Evolutionary conservation across 257 asterid genomes (phyloP), one percentile per base, ranked within the genome.

Genomic region (Cinchona pubescens): DNA sequence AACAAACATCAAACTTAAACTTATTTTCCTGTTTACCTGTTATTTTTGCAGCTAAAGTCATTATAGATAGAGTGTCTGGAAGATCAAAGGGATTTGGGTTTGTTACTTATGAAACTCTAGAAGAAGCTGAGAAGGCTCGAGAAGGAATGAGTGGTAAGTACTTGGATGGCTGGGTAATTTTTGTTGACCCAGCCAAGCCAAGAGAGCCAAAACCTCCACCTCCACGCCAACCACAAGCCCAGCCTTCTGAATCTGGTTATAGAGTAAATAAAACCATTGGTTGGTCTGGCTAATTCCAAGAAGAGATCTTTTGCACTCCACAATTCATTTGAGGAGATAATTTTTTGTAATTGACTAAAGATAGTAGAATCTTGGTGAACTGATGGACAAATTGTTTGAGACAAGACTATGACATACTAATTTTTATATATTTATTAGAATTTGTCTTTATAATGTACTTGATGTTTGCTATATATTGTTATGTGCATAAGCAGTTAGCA

Each of bases 121-220:
- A 95, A 81, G 98, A 91, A 73, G 99, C 99, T 34, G 93, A 92
- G 85, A 92, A 85, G 81, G 99, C 98, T 9, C 87, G 96, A 0
- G 92, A 90, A 73, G 98, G 87, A 81, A 91, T 95, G 98, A 85
- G 91, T 18, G 96, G 97, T 35, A 90, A 91, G 79, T 92, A 67
- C 83, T 90, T 91, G 63, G 99, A 95, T 38, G 97, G 97, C 27
- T 95, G 99, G 99, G 98, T 92, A 49, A 91, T 95, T 69, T 95
- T 95, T 74, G 98, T 91, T 12, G 99, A 92, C 69, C 98, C 99
- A 5, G 99, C 99, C 48, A 93, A 76, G 73, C 97, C 96, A 1
- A 88, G 87, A 80, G 97, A 88, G 79, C 80, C 91, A 32, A 75
- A 79, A 70, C 91, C 82, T 9, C 90, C 85, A 38, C 92, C 75